Evolutionary conservation across 352 stramenopile species (phyloP).

Genomic region (Globisporangium paddicum): DNA sequence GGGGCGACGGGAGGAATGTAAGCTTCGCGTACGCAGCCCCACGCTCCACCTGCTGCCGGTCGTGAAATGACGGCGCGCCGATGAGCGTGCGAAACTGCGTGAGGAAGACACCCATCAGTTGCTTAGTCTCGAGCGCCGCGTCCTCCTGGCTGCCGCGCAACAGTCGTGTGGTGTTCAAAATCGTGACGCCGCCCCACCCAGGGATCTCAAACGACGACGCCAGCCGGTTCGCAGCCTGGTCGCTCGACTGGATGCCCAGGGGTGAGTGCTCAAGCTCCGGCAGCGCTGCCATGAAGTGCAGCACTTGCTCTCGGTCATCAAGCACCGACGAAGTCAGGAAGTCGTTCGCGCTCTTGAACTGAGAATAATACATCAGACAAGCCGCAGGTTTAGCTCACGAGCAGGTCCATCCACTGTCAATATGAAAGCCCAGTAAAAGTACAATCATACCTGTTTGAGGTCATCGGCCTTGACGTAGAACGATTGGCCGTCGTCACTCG

Average conservation of each 20-base stretch:
- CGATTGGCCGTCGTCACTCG: conserved; percentile 19
- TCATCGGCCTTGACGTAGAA: conserved; percentile 55
- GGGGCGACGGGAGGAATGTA: conserved; percentile 43
- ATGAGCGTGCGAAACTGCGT: conserved; percentile 57
- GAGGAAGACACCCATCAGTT: conserved; percentile 69
- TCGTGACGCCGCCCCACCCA: conserved; percentile 55
- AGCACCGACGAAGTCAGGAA: conserved; percentile 63
- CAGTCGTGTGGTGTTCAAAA: conserved; percentile 36
- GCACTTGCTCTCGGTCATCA: conserved; percentile 63
- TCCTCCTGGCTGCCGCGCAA: not conserved
- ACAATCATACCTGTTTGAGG: conserved; percentile 55
- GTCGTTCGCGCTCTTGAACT: conserved; percentile 82
- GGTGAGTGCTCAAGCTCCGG: conserved; percentile 40
- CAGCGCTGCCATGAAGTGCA: conserved; percentile 75
- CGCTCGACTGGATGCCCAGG: conserved; percentile 39
- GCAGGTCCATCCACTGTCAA: not conserved
- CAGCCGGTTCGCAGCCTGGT: conserved; percentile 9
- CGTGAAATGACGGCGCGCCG: conserved; percentile 45
- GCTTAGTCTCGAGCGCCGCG: conserved; percentile 26
- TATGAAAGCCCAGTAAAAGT: not conserved
- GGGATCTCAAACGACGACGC: conserved; percentile 70
- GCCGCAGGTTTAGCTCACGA: not conserved
- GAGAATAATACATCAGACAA: not conserved
- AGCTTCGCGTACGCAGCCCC: conserved; percentile 10
- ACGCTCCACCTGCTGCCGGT: conserved; percentile 29